Conservation (phyloP, 2,329 filamentous ascomycete genomes). For the Aspergillus persii region DNA sequence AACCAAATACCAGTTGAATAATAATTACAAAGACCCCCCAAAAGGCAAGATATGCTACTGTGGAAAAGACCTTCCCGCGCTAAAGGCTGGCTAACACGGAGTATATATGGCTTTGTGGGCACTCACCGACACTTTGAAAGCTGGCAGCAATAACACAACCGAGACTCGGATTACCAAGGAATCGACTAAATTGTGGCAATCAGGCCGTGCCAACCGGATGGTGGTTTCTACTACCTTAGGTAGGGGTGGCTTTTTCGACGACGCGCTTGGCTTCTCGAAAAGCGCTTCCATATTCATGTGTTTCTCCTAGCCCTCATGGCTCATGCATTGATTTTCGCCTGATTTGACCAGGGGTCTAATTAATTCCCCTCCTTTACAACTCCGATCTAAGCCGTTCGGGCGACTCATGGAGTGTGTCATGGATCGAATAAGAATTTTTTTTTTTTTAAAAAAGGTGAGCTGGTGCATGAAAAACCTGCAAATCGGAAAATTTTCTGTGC, state of each 20-base stretch:
- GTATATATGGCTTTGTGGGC: background rate
- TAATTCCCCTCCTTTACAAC: background rate
- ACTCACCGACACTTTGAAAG: conserved; percentile 3
- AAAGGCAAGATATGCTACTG: background rate
- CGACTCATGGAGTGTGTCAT: background rate
- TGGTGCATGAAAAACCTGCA: conserved; percentile 4
- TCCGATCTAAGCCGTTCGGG: conserved; percentile 9
- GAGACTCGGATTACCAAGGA: background rate
- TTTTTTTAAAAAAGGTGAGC: background rate
- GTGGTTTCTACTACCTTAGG: background rate
- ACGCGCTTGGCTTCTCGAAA: conserved; percentile 1
- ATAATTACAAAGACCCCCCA: background rate
- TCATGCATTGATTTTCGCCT: background rate
- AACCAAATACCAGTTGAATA: background rate
- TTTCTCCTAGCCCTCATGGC: background rate
- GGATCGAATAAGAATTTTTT: background rate
- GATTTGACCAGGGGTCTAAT: conserved; percentile 5
- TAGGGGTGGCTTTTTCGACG: background rate
- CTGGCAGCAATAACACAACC: background rate
- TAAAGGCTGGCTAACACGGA: background rate
- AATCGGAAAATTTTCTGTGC: conserved; percentile 15
- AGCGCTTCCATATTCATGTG: background rate
- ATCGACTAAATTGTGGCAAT: background rate
- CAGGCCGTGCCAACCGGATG: background rate
- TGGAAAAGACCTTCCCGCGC: background rate